Percentiles rank a stretch among this genome's conserved stretches.
Conservation (phyloP, 805 yeast species). For the Schwanniomyces vanrijiae region DNA sequence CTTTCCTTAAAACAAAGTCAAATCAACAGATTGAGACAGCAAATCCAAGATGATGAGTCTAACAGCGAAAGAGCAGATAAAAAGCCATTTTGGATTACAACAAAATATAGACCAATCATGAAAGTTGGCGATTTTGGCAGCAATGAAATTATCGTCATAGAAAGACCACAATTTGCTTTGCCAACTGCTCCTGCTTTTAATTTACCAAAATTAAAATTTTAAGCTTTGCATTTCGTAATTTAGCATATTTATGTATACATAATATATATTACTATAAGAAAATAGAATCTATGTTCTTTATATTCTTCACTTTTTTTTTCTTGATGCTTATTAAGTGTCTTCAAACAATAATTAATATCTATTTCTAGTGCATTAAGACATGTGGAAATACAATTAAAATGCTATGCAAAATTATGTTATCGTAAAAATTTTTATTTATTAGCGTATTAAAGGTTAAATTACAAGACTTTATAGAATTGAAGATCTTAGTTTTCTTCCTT, state of each 20-base stretch:
- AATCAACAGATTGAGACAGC: conserved; percentile 32
- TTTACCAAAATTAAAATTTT: conserved; percentile 53
- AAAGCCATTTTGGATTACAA: conserved; percentile 70
- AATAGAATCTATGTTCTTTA: background rate
- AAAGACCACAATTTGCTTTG: conserved; percentile 64
- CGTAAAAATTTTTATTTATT: background rate
- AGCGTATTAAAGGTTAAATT: background rate
- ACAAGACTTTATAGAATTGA: background rate
- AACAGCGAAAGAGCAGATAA: conserved; percentile 27
- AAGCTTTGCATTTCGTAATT: conserved; percentile 11
- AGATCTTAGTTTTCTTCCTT: conserved; percentile 4
- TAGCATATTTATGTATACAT: conserved; percentile 5
- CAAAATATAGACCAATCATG: conserved; percentile 72
- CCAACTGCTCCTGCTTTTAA: conserved; percentile 66
- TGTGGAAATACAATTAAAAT: too few species aligned
- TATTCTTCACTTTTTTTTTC: too few species aligned
- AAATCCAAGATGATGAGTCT: conserved; percentile 41
- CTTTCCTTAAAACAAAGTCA: conserved; percentile 29
- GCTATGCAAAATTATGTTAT: background rate
- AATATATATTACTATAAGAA: background rate
- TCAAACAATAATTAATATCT: too few species aligned
- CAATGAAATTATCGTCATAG: conserved; percentile 68
- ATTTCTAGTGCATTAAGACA: too few species aligned
- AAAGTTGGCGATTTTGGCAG: conserved; percentile 55
- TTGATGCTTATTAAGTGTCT: too few species aligned